These are phyloP conservation scores for Litsea cubeba DNA, from an alignment of 164 flowering plant species.

Conservation along the genomic window DNA sequence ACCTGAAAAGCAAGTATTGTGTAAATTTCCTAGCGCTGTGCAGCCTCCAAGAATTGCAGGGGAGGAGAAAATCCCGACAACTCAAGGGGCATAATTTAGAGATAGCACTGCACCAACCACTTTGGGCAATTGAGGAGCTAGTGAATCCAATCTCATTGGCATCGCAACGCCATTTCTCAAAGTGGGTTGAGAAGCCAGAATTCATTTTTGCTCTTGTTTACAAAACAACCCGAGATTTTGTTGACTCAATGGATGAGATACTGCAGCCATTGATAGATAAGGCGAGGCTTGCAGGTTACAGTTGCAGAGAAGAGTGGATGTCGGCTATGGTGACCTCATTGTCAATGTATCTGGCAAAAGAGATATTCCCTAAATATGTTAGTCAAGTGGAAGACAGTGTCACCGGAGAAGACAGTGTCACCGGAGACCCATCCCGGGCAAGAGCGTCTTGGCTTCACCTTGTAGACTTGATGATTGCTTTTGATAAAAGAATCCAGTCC, in stretches of 20 bases:
- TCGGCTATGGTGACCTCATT: conserved; percentile 83
- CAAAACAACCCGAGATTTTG: conserved; percentile 79
- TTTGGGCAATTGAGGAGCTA: conserved; percentile 97
- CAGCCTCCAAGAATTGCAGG: conserved; percentile 77
- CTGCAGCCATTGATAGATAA: conserved; percentile 93
- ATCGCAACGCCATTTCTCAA: conserved; percentile 68
- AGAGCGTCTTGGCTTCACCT: conserved; percentile 75
- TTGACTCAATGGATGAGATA: conserved; percentile 89
- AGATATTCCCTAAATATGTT: conserved; percentile 61
- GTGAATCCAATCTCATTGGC: conserved; percentile 80
- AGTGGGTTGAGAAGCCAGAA: conserved; percentile 88
- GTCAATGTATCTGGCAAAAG: conserved; percentile 76
- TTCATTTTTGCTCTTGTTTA: conserved; percentile 87
- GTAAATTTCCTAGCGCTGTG: conserved; percentile 82
- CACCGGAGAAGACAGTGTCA: conserved; percentile 29
- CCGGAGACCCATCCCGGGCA: conserved; percentile 36
- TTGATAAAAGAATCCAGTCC: conserved; percentile 71
- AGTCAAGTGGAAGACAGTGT: conserved; percentile 43
- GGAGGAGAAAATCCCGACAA: conserved; percentile 67
- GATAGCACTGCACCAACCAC: conserved; percentile 63
- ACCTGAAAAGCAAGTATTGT: conserved; percentile 68
- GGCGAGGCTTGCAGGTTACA: conserved; percentile 80
- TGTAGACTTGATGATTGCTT: conserved; percentile 83
- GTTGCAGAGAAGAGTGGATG: conserved; percentile 99
- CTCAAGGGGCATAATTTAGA: conserved; percentile 57